Conservation (phyloP, 2,329 filamentous ascomycete species). For the Aureobasidium sp. region DNA sequence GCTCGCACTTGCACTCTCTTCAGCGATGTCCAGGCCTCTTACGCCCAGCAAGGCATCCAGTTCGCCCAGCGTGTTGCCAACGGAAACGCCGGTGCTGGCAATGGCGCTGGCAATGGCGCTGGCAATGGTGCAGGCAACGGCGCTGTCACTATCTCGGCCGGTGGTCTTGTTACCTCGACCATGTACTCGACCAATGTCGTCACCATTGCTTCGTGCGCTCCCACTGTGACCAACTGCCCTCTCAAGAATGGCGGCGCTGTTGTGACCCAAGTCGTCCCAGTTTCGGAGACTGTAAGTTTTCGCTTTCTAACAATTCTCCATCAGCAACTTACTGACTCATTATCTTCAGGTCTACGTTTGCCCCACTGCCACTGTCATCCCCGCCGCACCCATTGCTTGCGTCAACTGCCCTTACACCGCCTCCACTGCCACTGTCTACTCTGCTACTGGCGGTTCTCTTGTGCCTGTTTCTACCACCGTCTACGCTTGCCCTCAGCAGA, state of each 20-base stretch:
- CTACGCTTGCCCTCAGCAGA: not conserved
- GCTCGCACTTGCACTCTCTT: slow-evolving; percentile 22
- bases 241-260: not conserved
- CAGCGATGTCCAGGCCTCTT: slow-evolving; percentile 8
- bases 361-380: not conserved
- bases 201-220: slow-evolving; percentile 14
- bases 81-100: not conserved
- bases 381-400: slow-evolving; percentile 9
- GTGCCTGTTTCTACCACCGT: not conserved
- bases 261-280: not conserved
- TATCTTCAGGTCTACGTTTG: slow-evolving; percentile 12
- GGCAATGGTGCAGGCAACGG: no score
- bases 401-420: slow-evolving; percentile 9
- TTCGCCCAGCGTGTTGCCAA: slow-evolving; percentile 7
- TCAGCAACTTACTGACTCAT: no score
- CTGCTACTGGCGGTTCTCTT: not conserved
- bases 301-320: no score
- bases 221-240: slow-evolving; percentile 15
- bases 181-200: slow-evolving; percentile 14
- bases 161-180: slow-evolving; percentile 11
- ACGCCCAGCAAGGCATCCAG: not conserved
- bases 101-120: not conserved
- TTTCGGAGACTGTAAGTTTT: not conserved
- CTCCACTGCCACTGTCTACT: slow-evolving; percentile 5
- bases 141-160: not conserved